A percentile compares a stretch with the other conserved stretches of the same genome.
Conservation (phyloP, 768 basidiomycete genomes). For the Boletus reticuloceps region DNA sequence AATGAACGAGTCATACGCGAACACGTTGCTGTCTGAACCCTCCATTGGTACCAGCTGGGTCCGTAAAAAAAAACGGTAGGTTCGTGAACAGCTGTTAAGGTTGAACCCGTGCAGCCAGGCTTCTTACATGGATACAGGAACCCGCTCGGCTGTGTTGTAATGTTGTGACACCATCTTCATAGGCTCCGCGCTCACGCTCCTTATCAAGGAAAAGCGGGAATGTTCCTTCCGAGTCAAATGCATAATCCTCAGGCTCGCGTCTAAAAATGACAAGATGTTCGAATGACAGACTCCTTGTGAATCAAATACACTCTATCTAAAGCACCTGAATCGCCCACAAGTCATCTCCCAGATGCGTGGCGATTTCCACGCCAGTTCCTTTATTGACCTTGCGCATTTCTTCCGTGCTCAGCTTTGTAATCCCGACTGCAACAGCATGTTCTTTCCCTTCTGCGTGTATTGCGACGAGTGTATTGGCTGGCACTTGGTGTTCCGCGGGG, state of each 20-base stretch:
- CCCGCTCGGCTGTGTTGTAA: background rate
- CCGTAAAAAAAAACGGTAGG: background rate
- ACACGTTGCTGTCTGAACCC: conserved; percentile 16
- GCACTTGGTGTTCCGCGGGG: conserved; percentile 61
- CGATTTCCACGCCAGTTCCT: conserved; percentile 83
- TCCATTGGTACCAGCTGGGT: conserved; percentile 6
- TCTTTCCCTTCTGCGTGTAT: conserved; percentile 97
- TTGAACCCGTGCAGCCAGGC: background rate
- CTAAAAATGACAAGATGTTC: background rate
- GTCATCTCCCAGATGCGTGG: conserved; percentile 86
- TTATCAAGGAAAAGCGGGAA: conserved; percentile 8
- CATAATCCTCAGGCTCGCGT: background rate
- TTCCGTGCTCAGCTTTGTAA: conserved; percentile 79
- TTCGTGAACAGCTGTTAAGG: background rate
- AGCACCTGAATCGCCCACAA: conserved; percentile 71
- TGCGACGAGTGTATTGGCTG: conserved; percentile 77
- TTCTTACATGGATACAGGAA: background rate
- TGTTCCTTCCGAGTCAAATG: conserved; percentile 11
- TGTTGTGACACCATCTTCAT: too few relatives aligned
- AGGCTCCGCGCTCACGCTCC: background rate
- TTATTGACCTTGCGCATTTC: conserved; percentile 91
- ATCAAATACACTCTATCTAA: conserved; percentile 32
- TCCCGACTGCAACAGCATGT: conserved; percentile 82
- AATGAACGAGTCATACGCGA: conserved; percentile 49
- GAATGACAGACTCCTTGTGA: background rate